These are phyloP conservation scores for Aspergillus panamensis DNA, from an alignment of 495 filamentous ascomycete genomes.

Conservation along the genomic window DNA sequence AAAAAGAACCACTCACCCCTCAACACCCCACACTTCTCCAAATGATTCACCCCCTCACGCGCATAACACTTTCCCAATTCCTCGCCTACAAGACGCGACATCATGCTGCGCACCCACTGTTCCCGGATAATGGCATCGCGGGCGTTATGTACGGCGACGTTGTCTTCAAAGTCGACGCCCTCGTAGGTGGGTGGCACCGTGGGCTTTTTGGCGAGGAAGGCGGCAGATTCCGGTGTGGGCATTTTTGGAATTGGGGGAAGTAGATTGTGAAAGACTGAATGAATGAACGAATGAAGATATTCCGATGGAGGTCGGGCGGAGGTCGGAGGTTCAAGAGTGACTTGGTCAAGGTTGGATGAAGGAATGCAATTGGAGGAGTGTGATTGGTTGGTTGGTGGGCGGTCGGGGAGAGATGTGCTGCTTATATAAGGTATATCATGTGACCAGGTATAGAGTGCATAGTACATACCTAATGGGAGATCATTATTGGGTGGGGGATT, in stretches of 20 bases:
- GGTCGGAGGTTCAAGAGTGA: slow-evolving; percentile 5
- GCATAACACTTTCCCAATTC: slow-evolving; percentile 96
- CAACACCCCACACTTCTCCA: slow-evolving; percentile 91
- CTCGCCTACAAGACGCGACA: slow-evolving; percentile 88
- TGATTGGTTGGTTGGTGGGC: slow-evolving; percentile 22
- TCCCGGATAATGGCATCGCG: slow-evolving; percentile 93
- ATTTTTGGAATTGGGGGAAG: slow-evolving; percentile 24
- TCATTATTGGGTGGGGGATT: too few relatives aligned
- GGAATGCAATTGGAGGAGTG: slow-evolving; percentile 19
- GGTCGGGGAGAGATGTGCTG: background rate
- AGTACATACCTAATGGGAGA: too few relatives aligned
- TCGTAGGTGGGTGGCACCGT: slow-evolving; percentile 91
- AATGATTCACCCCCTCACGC: slow-evolving; percentile 90
- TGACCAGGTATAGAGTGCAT: background rate
- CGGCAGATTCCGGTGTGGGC: slow-evolving; percentile 89
- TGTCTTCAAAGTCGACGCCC: slow-evolving; percentile 96
- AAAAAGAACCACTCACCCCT: slow-evolving; percentile 59
- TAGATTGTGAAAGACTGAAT: too few relatives aligned
- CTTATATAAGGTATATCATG: background rate
- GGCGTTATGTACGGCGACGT: slow-evolving; percentile 79
- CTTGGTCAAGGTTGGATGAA: too few relatives aligned
- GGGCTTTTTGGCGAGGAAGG: slow-evolving; percentile 93
- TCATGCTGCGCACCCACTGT: slow-evolving; percentile 98
- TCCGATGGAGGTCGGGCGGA: slow-evolving; percentile 7
- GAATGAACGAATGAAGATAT: too few relatives aligned